These are phyloP conservation scores for Pseudopithomyces maydicus DNA, from an alignment of 2,329 filamentous ascomycete genomes.

Conservation along the genomic window DNA sequence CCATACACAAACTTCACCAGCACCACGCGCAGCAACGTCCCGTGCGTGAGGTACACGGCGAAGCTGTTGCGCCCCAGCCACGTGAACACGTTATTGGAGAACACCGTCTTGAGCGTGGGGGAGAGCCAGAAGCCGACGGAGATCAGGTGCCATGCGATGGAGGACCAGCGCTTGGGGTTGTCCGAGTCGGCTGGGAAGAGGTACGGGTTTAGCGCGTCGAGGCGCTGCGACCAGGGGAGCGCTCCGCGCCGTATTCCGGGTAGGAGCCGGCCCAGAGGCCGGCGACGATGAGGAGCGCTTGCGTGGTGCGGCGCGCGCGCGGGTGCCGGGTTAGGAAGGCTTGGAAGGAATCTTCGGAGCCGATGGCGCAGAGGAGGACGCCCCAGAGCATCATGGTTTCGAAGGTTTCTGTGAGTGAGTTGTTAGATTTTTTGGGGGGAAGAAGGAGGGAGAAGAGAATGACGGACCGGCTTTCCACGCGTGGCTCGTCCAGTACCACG, in stretches of 20 bases:
- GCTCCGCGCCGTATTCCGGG: no score
- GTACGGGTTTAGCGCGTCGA: constrained; percentile 48
- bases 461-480: no score
- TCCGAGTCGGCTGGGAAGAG: constrained; percentile 56
- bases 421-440: constrained; percentile 33
- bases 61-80: no score
- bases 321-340: constrained; percentile 15
- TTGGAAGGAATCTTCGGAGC: constrained; percentile 53
- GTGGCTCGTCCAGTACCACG: no score
- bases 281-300: no score
- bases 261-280: no score
- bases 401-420: constrained; percentile 53
- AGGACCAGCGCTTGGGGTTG: constrained; percentile 50
- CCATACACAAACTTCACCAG: no score
- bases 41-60: no score
- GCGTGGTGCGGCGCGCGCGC: no score
- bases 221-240: constrained; percentile 21
- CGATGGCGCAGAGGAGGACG: constrained; percentile 58
- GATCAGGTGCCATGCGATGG: constrained; percentile 55
- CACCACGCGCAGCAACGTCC: no score
- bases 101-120: constrained; percentile 53
- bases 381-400: constrained; percentile 59
- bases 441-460: no score
- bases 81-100: constrained; percentile 55
- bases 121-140: constrained; percentile 59